phyloP scores from a whole-genome alignment of 108 stramenopile species.

The Stephanodiscus triporus region DNA sequence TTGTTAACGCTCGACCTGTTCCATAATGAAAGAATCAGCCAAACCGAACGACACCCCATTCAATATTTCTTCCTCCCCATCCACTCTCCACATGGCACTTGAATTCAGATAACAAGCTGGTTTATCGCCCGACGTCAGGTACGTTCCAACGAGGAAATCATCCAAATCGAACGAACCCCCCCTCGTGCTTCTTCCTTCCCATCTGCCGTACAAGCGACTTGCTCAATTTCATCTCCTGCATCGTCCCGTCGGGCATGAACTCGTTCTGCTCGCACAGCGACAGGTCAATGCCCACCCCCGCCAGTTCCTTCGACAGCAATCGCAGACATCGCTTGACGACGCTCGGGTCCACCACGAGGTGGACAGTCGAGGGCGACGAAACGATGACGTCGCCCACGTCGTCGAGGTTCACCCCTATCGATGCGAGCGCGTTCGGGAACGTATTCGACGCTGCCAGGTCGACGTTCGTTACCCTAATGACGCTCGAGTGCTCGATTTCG shows the following conservation, averaged over 20 bases:
- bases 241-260: slow-evolving; percentile 48
- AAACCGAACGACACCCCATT: slow-evolving; percentile 41
- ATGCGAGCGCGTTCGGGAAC: slow-evolving; percentile 40
- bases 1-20: neutral
- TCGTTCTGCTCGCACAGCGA: slow-evolving; percentile 31
- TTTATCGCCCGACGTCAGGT: too few relatives aligned
- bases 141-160: too few relatives aligned
- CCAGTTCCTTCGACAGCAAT: slow-evolving; percentile 47
- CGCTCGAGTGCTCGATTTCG: slow-evolving; percentile 37
- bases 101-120: too few relatives aligned
- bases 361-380: slow-evolving; percentile 18
- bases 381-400: slow-evolving; percentile 50
- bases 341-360: slow-evolving; percentile 44
- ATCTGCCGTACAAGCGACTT: slow-evolving; percentile 38
- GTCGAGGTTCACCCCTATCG: slow-evolving; percentile 41
- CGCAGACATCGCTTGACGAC: slow-evolving; percentile 35
- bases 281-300: slow-evolving; percentile 33
- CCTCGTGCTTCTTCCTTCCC: slow-evolving; percentile 40
- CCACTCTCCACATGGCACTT: too few relatives aligned
- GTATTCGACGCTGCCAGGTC: slow-evolving; percentile 41
- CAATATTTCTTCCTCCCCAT: slow-evolving; percentile 43
- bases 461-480: slow-evolving; percentile 43
- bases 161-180: slow-evolving; percentile 41
- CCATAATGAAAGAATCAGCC: too few relatives aligned
- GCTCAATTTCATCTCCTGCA: slow-evolving; percentile 51